Evolutionary conservation across 2,329 filamentous ascomycete genomes (phyloP).

Genomic region (Ascochyta viciae-villosae): DNA sequence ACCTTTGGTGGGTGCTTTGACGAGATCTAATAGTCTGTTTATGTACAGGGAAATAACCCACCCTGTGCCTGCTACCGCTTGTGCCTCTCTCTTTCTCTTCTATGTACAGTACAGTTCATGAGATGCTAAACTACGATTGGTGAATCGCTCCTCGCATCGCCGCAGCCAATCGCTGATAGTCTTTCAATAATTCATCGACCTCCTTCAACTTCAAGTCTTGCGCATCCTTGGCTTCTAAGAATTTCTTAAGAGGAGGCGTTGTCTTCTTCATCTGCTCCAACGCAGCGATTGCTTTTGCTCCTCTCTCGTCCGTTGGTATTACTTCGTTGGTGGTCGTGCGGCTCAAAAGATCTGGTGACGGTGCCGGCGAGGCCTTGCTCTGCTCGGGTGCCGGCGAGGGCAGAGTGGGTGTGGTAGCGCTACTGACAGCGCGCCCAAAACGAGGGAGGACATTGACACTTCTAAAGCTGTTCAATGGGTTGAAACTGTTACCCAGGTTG

Average conservation of each 20-base stretch:
- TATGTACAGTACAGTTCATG: conserved; percentile 1
- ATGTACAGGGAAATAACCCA: neutral
- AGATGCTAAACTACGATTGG: conserved; percentile 20
- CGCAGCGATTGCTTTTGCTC: conserved; percentile 51
- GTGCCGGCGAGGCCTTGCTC: conserved; percentile 35
- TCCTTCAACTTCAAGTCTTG: conserved; percentile 56
- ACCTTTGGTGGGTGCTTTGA: neutral
- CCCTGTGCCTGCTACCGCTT: neutral
- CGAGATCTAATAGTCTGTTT: neutral
- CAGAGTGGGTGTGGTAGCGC: conserved; percentile 49
- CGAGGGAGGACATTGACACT: conserved; percentile 76
- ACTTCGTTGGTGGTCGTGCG: conserved; percentile 31
- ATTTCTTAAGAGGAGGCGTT: conserved; percentile 55
- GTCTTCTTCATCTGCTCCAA: conserved; percentile 55
- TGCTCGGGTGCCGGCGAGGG: conserved; percentile 49
- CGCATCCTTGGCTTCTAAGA: conserved; percentile 55
- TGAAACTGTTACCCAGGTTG: conserved; percentile 79
- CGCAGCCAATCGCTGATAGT: conserved; percentile 54
- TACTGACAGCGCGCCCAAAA: conserved; percentile 68
- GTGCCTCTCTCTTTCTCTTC: neutral
- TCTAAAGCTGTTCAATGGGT: conserved; percentile 80
- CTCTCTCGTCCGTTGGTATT: conserved; percentile 39
- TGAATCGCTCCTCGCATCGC: conserved; percentile 54
- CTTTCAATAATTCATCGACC: conserved; percentile 55
- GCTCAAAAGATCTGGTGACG: conserved; percentile 26